A percentile compares a stretch with the other conserved stretches of the same genome.
These are phyloP conservation scores for Chlorociboria aeruginascens DNA, from an alignment of 495 filamentous ascomycete genomes.

Conservation along the genomic window DNA sequence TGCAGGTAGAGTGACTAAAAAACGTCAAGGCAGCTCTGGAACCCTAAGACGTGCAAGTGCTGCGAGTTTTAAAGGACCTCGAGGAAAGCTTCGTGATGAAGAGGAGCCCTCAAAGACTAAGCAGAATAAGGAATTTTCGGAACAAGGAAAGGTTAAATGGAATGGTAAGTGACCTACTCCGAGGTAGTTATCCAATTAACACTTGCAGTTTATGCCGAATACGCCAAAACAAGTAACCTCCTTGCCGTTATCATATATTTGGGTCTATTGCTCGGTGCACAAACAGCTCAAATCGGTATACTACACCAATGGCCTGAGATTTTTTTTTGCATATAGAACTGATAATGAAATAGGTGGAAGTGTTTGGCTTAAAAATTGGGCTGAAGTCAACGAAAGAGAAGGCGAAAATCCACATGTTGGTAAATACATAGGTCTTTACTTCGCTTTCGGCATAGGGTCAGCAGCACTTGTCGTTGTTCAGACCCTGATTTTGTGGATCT, in stretches of 20 bases:
- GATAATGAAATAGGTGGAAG: constrained; percentile 38
- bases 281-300: constrained; percentile 52
- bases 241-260: constrained; percentile 74
- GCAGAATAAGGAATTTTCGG: constrained; percentile 73
- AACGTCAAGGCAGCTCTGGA: constrained; percentile 51
- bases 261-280: constrained; percentile 60
- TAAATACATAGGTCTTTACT: constrained; percentile 89
- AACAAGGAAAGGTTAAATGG: constrained; percentile 98
- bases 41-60: constrained; percentile 84
- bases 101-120: constrained; percentile 66
- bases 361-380: constrained; percentile 89
- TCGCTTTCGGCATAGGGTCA: constrained; percentile 85
- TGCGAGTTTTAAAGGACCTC: constrained; percentile 75
- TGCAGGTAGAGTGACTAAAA: constrained; percentile 30
- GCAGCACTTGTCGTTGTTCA: constrained; percentile 79
- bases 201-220: constrained; percentile 58
- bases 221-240: constrained; percentile 88
- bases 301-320: constrained; percentile 6
- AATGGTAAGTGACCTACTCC: constrained; percentile 35
- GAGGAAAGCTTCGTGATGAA: constrained; percentile 74
- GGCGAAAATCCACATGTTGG: constrained; percentile 63
- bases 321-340: constrained; percentile 20
- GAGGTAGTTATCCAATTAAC: constrained; percentile 20
- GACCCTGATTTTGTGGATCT: constrained; percentile 95
- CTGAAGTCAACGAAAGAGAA: constrained; percentile 58